phyloP scores from a whole-genome alignment of 2,329 filamentous ascomycete species.

The Apiospora kogelbergensis region DNA sequence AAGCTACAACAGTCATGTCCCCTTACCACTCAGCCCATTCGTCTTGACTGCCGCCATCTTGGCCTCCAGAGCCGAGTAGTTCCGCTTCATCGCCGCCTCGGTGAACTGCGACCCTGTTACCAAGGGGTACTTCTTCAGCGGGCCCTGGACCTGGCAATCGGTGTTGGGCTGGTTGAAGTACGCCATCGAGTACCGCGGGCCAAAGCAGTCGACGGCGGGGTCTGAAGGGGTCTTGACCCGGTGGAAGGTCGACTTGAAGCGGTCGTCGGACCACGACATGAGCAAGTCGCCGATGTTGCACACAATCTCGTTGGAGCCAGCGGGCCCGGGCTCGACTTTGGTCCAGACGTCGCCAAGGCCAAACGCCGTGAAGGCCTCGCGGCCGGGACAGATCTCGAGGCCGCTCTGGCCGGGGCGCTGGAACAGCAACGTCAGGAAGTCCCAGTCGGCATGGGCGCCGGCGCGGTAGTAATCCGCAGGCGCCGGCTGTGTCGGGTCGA shows the following conservation, averaged over 20 bases:
- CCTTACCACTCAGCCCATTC: neutral
- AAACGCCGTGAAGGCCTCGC: conserved; percentile 59
- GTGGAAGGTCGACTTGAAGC: conserved; percentile 67
- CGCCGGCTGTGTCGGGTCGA: conserved; percentile 36
- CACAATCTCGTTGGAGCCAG: conserved; percentile 50
- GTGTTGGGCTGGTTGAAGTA: conserved; percentile 66
- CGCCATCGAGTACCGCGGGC: conserved; percentile 63
- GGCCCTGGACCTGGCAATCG: conserved; percentile 59
- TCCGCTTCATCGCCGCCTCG: conserved; percentile 53
- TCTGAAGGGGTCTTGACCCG: conserved; percentile 61
- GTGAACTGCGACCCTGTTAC: conserved; percentile 63
- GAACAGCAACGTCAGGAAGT: conserved; percentile 62
- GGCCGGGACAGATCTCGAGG: conserved; percentile 64
- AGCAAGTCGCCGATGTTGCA: conserved; percentile 68
- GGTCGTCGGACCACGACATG: conserved; percentile 67
- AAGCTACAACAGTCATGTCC: neutral
- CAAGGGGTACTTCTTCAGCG: conserved; percentile 59
- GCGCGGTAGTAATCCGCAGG: conserved; percentile 54
- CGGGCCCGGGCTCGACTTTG: conserved; percentile 50
- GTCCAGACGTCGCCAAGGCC: conserved; percentile 63
- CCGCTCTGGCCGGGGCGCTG: conserved; percentile 60
- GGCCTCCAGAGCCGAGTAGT: conserved; percentile 52
- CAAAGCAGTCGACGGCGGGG: conserved; percentile 52
- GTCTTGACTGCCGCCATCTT: conserved; percentile 37
- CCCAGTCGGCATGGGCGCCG: conserved; percentile 65